phyloP scores from a whole-genome alignment of 495 filamentous ascomycete species.

The Cercophora sp. region DNA sequence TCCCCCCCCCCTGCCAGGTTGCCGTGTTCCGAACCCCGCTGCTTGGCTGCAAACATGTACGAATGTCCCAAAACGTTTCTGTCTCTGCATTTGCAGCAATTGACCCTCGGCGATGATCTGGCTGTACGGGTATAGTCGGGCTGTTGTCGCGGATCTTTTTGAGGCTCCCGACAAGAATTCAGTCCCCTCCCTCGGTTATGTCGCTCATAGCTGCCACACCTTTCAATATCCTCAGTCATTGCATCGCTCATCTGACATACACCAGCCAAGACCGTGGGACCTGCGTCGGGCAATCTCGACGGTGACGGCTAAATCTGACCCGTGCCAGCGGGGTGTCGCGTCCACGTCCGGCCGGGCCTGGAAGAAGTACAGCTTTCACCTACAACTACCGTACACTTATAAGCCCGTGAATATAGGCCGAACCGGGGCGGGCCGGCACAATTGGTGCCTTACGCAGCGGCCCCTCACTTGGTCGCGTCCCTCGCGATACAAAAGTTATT shows the following conservation, averaged over 20 bases:
- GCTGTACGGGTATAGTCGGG: background rate
- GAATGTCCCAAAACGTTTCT: no score
- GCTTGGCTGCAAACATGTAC: no score
- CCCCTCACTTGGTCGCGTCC: constrained; percentile 11
- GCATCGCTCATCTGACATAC: background rate
- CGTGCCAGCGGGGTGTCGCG: background rate
- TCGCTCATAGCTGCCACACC: background rate
- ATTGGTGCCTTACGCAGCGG: background rate
- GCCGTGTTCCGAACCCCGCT: no score
- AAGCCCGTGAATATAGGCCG: constrained; percentile 4
- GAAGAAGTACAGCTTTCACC: no score
- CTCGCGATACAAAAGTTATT: constrained; percentile 16
- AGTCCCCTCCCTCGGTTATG: background rate
- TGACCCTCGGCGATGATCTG: no score
- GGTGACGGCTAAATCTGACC: background rate
- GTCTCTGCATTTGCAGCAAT: no score
- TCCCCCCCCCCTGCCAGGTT: no score
- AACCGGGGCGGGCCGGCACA: background rate
- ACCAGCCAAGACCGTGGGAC: background rate
- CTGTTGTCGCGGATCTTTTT: background rate
- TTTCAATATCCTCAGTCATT: background rate
- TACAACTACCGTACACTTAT: background rate
- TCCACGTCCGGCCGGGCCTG: background rate
- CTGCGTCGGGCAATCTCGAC: constrained; percentile 2
- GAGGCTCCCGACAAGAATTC: background rate